phyloP scores from a whole-genome alignment of 345 rosid genomes.

The Corymbia maculata region DNA sequence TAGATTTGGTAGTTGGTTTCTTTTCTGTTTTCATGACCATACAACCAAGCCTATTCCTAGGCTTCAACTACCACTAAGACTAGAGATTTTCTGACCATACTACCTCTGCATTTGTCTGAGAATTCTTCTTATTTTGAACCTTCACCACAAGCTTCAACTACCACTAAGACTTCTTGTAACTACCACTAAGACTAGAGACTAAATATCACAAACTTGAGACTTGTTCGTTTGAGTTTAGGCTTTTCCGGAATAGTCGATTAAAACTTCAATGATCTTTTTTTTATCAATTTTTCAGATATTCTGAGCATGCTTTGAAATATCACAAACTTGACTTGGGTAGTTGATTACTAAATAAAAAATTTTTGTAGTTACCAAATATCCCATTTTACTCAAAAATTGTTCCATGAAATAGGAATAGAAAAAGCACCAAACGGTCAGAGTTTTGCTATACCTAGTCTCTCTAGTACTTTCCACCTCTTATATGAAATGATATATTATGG shows the following conservation, averaged over 20 bases:
- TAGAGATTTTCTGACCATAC: not conserved
- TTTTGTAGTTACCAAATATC: no score
- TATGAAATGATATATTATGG: not conserved
- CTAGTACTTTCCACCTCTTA: not conserved
- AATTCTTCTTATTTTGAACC: not conserved
- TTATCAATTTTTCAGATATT: not conserved
- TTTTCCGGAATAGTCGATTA: not conserved
- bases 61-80: not conserved
- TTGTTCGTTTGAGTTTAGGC: not conserved
- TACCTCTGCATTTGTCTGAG: not conserved
- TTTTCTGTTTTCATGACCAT: not conserved
- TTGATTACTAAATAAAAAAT: no score
- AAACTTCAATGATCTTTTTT: not conserved
- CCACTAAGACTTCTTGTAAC: not conserved
- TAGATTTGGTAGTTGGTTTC: not conserved
- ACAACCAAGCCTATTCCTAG: not conserved
- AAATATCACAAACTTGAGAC: no score
- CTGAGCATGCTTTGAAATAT: not conserved
- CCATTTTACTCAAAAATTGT: no score
- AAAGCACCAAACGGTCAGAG: no score
- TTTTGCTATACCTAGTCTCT: not conserved
- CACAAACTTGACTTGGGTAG: not conserved
- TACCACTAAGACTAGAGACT: not conserved
- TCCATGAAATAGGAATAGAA: no score
- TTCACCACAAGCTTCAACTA: not conserved